phyloP scores from a whole-genome alignment of 192 early-diverging fungal species.

The Radiomyces spectabilis region DNA sequence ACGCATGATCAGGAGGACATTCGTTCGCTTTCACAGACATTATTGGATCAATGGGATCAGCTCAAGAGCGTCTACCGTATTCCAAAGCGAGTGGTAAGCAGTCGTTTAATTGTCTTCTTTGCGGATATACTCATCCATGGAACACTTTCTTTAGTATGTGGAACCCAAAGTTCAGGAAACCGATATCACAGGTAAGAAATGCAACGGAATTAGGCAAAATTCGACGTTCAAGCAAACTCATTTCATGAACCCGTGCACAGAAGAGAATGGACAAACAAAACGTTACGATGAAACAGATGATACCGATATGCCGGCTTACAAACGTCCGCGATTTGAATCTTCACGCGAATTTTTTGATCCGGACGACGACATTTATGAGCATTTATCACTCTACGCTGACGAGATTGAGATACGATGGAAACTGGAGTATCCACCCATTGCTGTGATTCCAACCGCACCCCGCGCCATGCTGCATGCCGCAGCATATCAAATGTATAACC shows the following conservation, averaged over 20 bases:
- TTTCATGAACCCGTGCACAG: no score
- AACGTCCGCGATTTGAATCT: slow-evolving; percentile 5
- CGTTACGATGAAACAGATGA: no score
- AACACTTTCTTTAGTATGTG: no score
- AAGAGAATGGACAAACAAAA: no score
- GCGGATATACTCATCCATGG: no score
- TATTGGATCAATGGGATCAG: slow-evolving; percentile 41
- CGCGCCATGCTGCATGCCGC: slow-evolving; percentile 17
- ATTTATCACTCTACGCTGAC: slow-evolving; percentile 9
- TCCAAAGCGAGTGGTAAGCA: slow-evolving; percentile 41
- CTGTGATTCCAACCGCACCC: slow-evolving; percentile 23
- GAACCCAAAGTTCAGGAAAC: no score
- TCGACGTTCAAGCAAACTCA: no score
- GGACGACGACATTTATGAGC: slow-evolving; percentile 24
- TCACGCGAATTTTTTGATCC: slow-evolving; percentile 27
- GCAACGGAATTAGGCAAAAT: no score
- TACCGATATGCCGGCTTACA: neutral
- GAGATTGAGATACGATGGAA: slow-evolving; percentile 13
- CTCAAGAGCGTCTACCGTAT: slow-evolving; percentile 51
- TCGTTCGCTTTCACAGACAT: slow-evolving; percentile 35
- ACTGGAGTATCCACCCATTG: slow-evolving; percentile 8
- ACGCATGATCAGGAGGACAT: slow-evolving; percentile 38
- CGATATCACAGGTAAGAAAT: no score
- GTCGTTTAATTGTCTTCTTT: neutral
- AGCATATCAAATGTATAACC: no score